phyloP scores from a whole-genome alignment of 2,329 filamentous ascomycete genomes.

The Pseudogymnoascus sp. region DNA sequence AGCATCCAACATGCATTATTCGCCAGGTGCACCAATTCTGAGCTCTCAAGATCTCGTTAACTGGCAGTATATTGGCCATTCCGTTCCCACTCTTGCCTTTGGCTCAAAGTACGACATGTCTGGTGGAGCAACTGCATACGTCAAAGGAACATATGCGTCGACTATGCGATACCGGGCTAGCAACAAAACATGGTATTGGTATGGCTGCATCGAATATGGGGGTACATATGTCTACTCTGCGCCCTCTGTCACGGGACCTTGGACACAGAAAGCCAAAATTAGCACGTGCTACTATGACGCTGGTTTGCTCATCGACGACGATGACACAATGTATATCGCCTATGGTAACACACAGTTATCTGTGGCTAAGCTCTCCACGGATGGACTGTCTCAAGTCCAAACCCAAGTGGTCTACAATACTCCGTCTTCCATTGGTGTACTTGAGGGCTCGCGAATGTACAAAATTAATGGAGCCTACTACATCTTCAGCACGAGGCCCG shows the following conservation, averaged over 20 bases:
- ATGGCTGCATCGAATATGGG: constrained; percentile 46
- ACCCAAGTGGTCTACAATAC: too few species aligned
- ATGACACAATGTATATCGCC: too few species aligned
- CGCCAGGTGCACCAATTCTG: constrained; percentile 47
- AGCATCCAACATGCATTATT: constrained; percentile 23
- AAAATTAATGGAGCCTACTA: too few species aligned
- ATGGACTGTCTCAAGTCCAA: too few species aligned
- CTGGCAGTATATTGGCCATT: constrained; percentile 41
- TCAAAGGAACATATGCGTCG: constrained; percentile 50
- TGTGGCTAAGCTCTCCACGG: too few species aligned
- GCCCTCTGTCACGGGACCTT: constrained; percentile 34
- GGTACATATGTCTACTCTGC: constrained; percentile 49
- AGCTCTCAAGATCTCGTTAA: constrained; percentile 48
- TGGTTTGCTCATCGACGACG: constrained; percentile 46
- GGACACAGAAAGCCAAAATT: constrained; percentile 33
- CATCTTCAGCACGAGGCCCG: too few species aligned
- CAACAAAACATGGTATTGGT: constrained; percentile 47
- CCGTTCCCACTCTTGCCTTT: constrained; percentile 39
- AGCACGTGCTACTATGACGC: constrained; percentile 50
- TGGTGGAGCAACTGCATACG: constrained; percentile 38
- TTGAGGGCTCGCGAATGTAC: too few species aligned
- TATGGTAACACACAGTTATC: too few species aligned
- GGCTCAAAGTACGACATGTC: constrained; percentile 42
- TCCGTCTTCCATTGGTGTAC: too few species aligned
- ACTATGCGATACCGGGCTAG: constrained; percentile 45